Conservation (phyloP, 148 eudicot species). For the Vaccinium myrtillus region DNA sequence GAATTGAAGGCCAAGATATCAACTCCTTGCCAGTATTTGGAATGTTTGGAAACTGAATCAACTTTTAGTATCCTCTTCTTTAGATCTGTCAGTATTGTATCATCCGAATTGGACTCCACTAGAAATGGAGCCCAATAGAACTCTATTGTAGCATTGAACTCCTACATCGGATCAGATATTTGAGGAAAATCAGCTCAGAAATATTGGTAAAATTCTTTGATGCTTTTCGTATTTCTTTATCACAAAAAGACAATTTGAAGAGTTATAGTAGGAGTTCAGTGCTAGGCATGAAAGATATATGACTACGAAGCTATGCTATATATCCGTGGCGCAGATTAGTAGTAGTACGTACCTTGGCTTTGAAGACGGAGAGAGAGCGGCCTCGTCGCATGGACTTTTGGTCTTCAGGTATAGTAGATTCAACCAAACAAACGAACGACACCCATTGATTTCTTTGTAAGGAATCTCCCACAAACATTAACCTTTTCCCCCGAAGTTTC, state of each 20-base stretch:
- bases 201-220: background rate
- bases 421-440: conserved; percentile 82
- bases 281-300: no score
- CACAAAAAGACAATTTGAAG: no score
- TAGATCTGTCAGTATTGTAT: conserved; percentile 59
- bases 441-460: conserved; percentile 93
- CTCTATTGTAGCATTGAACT: conserved; percentile 79
- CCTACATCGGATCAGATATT: conserved; percentile 31
- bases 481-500: conserved; percentile 77
- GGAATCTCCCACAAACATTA: conserved; percentile 94
- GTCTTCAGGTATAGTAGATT: conserved; percentile 56
- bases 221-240: no score
- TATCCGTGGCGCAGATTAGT: background rate
- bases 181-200: background rate
- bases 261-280: no score
- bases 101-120: conserved; percentile 79
- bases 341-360: conserved; percentile 61
- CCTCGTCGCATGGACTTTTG: conserved; percentile 75
- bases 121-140: conserved; percentile 97
- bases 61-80: conserved; percentile 71
- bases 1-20: conserved; percentile 84
- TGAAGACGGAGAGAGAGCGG: conserved; percentile 57
- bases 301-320: no score
- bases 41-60: conserved; percentile 75
- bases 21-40: conserved; percentile 72